phyloP scores from a whole-genome alignment of 2,329 filamentous ascomycete genomes.

The Dendrostoma leiphaemia region DNA sequence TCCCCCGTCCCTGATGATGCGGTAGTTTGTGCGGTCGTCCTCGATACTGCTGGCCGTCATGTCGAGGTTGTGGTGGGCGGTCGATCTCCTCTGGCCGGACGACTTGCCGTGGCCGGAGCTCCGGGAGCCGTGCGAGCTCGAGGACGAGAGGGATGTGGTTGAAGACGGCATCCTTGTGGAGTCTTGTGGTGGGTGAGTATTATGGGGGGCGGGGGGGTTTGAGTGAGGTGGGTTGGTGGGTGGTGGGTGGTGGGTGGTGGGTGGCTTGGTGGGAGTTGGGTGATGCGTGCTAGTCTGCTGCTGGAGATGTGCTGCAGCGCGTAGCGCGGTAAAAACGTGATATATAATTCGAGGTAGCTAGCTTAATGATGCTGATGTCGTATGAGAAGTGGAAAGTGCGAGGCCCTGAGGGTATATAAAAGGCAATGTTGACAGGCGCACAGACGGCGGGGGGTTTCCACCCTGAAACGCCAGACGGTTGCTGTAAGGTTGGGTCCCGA shows the following conservation, averaged over 20 bases:
- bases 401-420: constrained; percentile 2
- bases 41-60: constrained; percentile 12
- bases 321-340: neutral
- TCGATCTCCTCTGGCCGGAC: constrained; percentile 14
- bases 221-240: too few species aligned
- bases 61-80: constrained; percentile 19
- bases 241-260: too few species aligned
- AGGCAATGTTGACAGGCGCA: constrained; percentile 10
- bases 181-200: too few species aligned
- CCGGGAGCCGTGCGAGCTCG: constrained; percentile 10
- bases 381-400: constrained; percentile 8
- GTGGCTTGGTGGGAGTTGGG: too few species aligned
- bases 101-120: constrained; percentile 9
- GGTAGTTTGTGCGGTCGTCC: constrained; percentile 19
- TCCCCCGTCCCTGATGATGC: constrained; percentile 17
- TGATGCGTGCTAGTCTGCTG: too few species aligned
- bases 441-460: constrained; percentile 14
- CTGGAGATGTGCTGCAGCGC: too few species aligned
- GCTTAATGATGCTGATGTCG: neutral
- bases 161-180: constrained; percentile 12
- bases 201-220: too few species aligned
- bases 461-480: constrained; percentile 13
- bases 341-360: neutral
- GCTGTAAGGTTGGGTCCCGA: constrained; percentile 12
- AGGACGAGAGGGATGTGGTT: constrained; percentile 14